Percentiles rank a stretch among this genome's conserved stretches.
Evolutionary conservation across 2,329 filamentous ascomycete genomes (phyloP).

Genomic region (Didymella segeticola): DNA sequence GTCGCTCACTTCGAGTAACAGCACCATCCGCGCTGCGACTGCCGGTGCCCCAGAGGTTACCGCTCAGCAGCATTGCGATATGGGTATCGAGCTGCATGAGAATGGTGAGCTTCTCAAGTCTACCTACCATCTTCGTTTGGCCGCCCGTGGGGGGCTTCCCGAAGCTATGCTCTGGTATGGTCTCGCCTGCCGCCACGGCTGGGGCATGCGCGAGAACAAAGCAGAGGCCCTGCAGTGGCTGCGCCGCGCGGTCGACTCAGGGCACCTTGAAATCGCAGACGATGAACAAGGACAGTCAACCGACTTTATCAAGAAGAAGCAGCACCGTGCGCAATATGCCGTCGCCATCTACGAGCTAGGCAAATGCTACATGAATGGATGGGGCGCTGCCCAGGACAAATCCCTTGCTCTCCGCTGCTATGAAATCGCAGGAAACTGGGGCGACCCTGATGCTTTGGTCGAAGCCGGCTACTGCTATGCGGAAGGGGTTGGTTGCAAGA

Average conservation of each 20-base stretch:
- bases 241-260: slow-evolving; percentile 85
- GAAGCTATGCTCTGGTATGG: slow-evolving; percentile 97
- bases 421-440: slow-evolving; percentile 95
- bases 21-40: slow-evolving; percentile 54
- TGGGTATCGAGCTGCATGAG: slow-evolving; percentile 90
- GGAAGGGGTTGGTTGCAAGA: slow-evolving; percentile 91
- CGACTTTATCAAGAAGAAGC: slow-evolving; percentile 75
- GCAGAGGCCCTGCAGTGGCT: slow-evolving; percentile 91
- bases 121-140: slow-evolving; percentile 92
- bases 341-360: slow-evolving; percentile 95
- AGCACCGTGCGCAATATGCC: slow-evolving; percentile 90
- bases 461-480: slow-evolving; percentile 97
- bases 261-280: slow-evolving; percentile 81
- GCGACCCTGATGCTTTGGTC: slow-evolving; percentile 89
- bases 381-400: slow-evolving; percentile 95
- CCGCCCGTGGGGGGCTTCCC: slow-evolving; percentile 82
- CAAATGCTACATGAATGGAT: slow-evolving; percentile 96
- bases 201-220: slow-evolving; percentile 95
- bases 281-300: slow-evolving; percentile 72
- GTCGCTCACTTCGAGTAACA: slow-evolving; percentile 52
- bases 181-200: slow-evolving; percentile 92
- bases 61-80: slow-evolving; percentile 85
- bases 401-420: slow-evolving; percentile 87
- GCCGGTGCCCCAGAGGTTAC: slow-evolving; percentile 67
- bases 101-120: slow-evolving; percentile 88